phyloP scores from a whole-genome alignment of 495 filamentous ascomycete species.

The Astrothelium macrocarpum region DNA sequence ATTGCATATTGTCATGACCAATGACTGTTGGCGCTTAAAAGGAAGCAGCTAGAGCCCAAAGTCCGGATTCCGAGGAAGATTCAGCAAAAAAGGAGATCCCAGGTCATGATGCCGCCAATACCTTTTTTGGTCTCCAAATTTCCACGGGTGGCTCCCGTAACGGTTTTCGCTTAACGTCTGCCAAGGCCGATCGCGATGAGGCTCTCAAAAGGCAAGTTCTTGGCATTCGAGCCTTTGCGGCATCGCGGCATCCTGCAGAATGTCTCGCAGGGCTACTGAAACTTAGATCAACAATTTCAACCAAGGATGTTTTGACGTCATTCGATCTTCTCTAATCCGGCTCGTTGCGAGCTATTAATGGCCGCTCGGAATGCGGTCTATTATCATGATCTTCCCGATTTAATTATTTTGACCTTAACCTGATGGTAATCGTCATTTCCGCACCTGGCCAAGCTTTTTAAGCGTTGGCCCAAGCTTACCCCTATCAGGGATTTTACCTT shows the following conservation, averaged over 20 bases:
- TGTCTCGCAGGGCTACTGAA: not conserved
- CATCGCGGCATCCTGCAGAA: not conserved
- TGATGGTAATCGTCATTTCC: constrained; percentile 4
- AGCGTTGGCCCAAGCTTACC: not conserved
- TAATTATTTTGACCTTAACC: not conserved
- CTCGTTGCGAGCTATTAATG: not conserved
- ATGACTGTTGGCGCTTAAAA: too few species aligned
- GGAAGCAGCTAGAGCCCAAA: too few species aligned
- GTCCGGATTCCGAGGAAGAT: too few species aligned
- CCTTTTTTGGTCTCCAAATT: not conserved
- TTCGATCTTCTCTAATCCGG: not conserved
- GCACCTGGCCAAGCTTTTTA: not conserved
- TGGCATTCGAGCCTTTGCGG: constrained; percentile 3
- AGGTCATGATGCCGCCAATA: not conserved
- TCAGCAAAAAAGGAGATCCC: not conserved
- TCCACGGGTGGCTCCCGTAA: constrained; percentile 1
- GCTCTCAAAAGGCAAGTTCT: not conserved
- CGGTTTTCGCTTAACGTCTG: not conserved
- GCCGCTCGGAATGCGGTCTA: too few species aligned
- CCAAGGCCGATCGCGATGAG: not conserved
- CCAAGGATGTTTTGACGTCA: not conserved
- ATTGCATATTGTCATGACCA: not conserved
- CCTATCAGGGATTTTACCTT: not conserved
- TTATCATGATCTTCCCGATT: not conserved
- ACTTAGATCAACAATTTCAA: not conserved